Base-by-base conservation (phyloP, 176 grass and related monocot genomes). In the Zea luxurians region DNA sequence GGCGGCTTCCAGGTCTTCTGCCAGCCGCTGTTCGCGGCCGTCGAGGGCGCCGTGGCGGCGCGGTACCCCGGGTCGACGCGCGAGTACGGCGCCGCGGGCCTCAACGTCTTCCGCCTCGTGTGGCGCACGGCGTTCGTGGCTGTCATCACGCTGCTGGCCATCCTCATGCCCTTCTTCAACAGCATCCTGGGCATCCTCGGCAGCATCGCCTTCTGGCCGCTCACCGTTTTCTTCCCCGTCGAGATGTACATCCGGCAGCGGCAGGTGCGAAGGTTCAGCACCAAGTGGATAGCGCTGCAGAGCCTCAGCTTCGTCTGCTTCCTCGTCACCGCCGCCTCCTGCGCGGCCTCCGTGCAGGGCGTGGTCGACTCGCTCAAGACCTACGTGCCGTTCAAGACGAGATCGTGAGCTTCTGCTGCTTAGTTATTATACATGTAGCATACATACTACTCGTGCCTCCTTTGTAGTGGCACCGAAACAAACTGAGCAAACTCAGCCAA, bases 151-250 rank as follows among this genome's bases (percentile, higher is more conserved):
- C 81, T 91, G 10, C 58, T 86, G 34, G 94, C 91, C 1, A 74
- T 91, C 55, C 8, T 90, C 8, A 80, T 97, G 94, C 91, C 94
- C 1, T 97, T 97, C 89, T 97, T 93, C 87, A 97, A 97, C 68
- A 90, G 90, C 64, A 86, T 97, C 43, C 86, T 97, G 0, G 84
- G 86, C 2, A 91, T 97, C 75, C 83, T 97, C 9, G 91, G 94
- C 12, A 86, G 89, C 61, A 17, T 93, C 78, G 94, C 86, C 16
- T 97, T 97, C 84, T 97, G 93, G 93, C 93, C 93, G 61, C 87
- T 97, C 65, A 97, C 91, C 7, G 91, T 97, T 4, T 93, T 89
- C 81, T 93, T 93, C 78, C 93, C 93, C 17, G 78, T 97, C 2
- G 86, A 91, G 84, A 97, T 97, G 88, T 93, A 93, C 71, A 93